phyloP scores from a whole-genome alignment of 805 yeast species.

The Jamesozyma piceae region DNA sequence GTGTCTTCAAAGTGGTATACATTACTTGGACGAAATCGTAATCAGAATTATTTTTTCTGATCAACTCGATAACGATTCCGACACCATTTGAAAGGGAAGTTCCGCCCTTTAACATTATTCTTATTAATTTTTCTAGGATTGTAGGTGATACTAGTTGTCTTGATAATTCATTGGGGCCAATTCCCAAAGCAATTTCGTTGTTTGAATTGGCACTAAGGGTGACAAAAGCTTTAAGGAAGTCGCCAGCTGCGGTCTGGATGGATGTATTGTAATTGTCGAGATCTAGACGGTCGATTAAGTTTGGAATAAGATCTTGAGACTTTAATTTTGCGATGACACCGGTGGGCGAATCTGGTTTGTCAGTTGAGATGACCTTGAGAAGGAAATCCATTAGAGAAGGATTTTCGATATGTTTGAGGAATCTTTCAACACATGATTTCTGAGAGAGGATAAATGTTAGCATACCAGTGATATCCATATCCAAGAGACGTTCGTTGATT shows the following conservation, averaged over 20 bases:
- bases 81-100: constrained; percentile 88
- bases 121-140: constrained; percentile 55
- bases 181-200: constrained; percentile 76
- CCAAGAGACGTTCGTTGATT: constrained; percentile 80
- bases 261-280: constrained; percentile 48
- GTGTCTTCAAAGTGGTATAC: constrained; percentile 70
- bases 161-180: constrained; percentile 92
- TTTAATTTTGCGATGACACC: constrained; percentile 74
- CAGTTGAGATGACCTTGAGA: constrained; percentile 82
- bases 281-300: constrained; percentile 59
- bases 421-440: constrained; percentile 61
- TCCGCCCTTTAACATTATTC: constrained; percentile 72
- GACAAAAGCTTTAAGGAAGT: constrained; percentile 85
- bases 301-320: constrained; percentile 63
- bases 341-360: constrained; percentile 79
- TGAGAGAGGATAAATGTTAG: constrained; percentile 57
- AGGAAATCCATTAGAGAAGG: constrained; percentile 92
- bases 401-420: constrained; percentile 77
- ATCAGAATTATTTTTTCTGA: constrained; percentile 90
- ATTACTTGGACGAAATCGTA: constrained; percentile 83
- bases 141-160: constrained; percentile 77
- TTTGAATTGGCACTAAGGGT: constrained; percentile 88
- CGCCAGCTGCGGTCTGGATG: constrained; percentile 87
- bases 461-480: constrained; percentile 79
- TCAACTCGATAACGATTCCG: constrained; percentile 85